Conservation (phyloP, 148 eudicot genomes). For the Vaccinium darrowii region DNA sequence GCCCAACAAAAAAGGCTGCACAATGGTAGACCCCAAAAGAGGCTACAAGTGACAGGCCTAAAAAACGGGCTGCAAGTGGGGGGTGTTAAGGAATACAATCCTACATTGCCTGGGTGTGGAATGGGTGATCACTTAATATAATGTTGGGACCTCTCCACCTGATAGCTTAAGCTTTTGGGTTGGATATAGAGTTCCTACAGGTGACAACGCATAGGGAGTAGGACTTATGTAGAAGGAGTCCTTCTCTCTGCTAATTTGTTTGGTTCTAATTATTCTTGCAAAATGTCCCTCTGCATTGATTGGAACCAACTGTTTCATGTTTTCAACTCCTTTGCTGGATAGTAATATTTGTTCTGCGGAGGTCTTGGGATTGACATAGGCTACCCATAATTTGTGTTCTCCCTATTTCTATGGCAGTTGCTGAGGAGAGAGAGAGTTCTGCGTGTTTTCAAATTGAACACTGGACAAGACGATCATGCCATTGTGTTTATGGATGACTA, state of each 20-base stretch:
- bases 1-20: too few relatives aligned
- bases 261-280: neutral
- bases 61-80: too few relatives aligned
- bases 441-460: constrained; percentile 79
- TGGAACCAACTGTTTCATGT: neutral
- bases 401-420: constrained; percentile 40
- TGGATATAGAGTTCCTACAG: too few relatives aligned
- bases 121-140: too few relatives aligned
- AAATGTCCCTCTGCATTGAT: neutral
- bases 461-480: constrained; percentile 98
- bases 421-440: constrained; percentile 71
- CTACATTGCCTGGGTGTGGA: too few relatives aligned
- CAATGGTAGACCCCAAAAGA: too few relatives aligned
- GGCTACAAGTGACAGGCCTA: too few relatives aligned
- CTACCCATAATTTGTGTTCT: constrained; percentile 8
- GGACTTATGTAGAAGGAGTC: neutral
- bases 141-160: too few relatives aligned
- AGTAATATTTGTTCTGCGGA: neutral
- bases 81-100: too few relatives aligned
- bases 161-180: too few relatives aligned
- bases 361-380: neutral
- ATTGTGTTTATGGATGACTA: constrained; percentile 92
- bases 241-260: neutral
- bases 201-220: neutral
- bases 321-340: neutral